Base-by-base conservation (phyloP, 805 yeast genomes). In the Kregervanrija delftensis region DNA sequence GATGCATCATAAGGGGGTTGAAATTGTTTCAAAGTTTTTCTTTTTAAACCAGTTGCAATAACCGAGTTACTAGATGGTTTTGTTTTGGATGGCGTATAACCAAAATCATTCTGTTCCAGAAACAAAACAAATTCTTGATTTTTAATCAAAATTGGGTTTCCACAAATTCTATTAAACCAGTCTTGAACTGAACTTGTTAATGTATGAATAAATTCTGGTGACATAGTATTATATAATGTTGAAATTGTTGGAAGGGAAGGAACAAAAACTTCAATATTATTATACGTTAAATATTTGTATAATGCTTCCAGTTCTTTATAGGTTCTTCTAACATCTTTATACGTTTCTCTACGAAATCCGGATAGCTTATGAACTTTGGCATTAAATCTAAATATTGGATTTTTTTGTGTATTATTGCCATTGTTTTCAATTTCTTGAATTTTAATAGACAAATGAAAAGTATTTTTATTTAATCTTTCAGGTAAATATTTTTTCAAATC, bases 1-100 rank as follows among this genome's bases (percentile, higher is more conserved):
- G 80, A 82, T 35, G 87, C 91, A 64, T 91, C 99, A 56, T 83
- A 87, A 1, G 99, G 99, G 2, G 95, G 86, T 36, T 86, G 83
- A 38, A 90, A 73, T 61, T 93, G 99, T 62, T 93, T 93, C 57
- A 93, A 72, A 2, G 98, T 89, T 62, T 86, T 86, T 42, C 99
- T 77, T 50, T 82, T 80, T 22, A 93, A 62, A 0, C 98, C 99
- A 12, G 95, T 80, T 1, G 96, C 95, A 40, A 77, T 74, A 2
- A 77, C 73, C 0, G 67, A 60, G 41, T 64, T 64, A 15, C 49
- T 53, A 5, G 66, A 61, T 4, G 69, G 70, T 40, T 59, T 64
- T 2, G 76, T 64, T 45, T 65, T 65, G 11, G 69, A 64, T 1
- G 70, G 67, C 10, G 66, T 59, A 47, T 66, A 66, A 38, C 63